Percentiles rank a stretch among this genome's conserved stretches.
Conservation (phyloP, 208 protist genomes). For the Leishmania lainsoni region DNA sequence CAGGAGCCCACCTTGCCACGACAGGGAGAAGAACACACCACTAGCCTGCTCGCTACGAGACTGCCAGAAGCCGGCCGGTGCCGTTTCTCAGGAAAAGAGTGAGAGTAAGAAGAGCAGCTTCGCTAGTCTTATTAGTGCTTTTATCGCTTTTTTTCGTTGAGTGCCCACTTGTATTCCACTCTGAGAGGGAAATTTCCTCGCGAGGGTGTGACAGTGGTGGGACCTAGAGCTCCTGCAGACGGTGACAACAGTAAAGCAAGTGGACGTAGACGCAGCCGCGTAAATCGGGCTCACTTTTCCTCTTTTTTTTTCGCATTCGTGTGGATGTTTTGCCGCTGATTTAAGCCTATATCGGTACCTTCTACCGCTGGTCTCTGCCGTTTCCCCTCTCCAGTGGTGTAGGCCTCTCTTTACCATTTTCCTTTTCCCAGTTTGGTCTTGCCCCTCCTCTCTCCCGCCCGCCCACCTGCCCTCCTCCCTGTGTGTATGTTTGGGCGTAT, state of each 20-base stretch:
- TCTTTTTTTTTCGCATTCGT: not conserved
- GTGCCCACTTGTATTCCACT: not conserved
- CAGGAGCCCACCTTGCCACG: not conserved
- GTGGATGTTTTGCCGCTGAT: no score
- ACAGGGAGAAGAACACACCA: not conserved
- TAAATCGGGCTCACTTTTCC: not conserved
- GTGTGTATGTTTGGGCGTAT: not conserved
- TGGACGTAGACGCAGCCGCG: not conserved
- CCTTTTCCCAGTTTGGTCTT: not conserved
- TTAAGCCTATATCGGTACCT: no score
- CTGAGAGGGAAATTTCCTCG: not conserved
- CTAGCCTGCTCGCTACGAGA: not conserved
- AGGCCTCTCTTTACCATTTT: not conserved
- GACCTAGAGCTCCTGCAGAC: not conserved
- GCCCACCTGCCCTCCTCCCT: no score
- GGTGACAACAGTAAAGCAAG: slow-evolving; percentile 2
- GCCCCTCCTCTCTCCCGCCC: not conserved
- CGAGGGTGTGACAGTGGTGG: not conserved
- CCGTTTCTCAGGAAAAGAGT: not conserved
- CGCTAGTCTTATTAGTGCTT: not conserved
- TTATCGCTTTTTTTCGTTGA: not conserved
- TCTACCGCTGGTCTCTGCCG: not conserved
- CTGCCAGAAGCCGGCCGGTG: not conserved
- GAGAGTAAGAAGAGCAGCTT: not conserved
- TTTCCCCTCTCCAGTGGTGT: not conserved